A percentile compares a stretch with the other conserved stretches of the same genome.
Evolutionary conservation across 345 rosid genomes (phyloP).

Genomic region (Moricandia arvensis): DNA sequence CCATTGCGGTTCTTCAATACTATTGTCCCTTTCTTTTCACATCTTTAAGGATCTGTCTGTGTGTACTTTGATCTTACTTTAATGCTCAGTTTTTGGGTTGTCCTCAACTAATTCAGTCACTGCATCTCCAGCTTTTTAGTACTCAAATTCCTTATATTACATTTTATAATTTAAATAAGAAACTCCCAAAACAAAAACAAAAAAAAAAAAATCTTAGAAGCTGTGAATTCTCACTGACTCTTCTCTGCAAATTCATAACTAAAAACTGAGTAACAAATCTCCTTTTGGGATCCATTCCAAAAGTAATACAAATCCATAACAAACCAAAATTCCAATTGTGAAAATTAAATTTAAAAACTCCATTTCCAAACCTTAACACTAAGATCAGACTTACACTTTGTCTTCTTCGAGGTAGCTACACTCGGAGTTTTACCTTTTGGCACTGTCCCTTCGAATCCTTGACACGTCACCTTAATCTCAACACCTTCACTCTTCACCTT

Average conservation of each 20-base stretch:
- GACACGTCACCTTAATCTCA: constrained; percentile 71
- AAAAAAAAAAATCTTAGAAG: constrained; percentile 20
- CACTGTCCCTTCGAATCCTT: constrained; percentile 55
- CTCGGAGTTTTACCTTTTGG: constrained; percentile 76
- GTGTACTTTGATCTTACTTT: constrained; percentile 11
- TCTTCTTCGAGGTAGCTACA: constrained; percentile 47
- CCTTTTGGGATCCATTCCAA: constrained; percentile 34
- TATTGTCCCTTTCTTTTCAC: constrained; percentile 9
- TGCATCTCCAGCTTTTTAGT: constrained; percentile 30
- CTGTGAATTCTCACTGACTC: constrained; percentile 30
- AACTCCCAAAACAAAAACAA: constrained; percentile 10
- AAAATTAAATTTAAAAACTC: constrained; percentile 30
- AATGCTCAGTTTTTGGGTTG: constrained; percentile 20
- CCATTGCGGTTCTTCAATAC: neutral
- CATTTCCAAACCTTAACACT: constrained; percentile 90
- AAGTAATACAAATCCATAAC: constrained; percentile 30
- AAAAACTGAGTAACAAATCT: constrained; percentile 35
- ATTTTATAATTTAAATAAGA: constrained; percentile 20
- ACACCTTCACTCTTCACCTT: constrained; percentile 68
- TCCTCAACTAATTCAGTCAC: constrained; percentile 20
- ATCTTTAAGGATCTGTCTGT: constrained; percentile 27
- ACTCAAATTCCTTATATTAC: constrained; percentile 24
- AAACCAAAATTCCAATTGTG: constrained; percentile 8
- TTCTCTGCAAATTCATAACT: constrained; percentile 19
- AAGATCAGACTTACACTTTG: constrained; percentile 82